Conservation (phyloP, 257 asterid genomes). For the Gardenia jasminoides region DNA sequence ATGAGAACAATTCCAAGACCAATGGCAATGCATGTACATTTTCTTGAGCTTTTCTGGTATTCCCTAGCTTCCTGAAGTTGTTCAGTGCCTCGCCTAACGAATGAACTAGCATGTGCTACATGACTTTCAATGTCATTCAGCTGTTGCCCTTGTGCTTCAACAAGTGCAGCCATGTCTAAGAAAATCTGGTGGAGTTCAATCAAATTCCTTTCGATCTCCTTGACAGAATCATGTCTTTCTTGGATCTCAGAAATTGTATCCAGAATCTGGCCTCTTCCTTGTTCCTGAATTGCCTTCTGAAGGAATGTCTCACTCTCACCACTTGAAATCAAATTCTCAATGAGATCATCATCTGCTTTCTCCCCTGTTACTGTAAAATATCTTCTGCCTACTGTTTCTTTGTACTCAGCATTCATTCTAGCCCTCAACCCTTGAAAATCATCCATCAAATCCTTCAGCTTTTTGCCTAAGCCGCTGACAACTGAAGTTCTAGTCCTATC, state of each 20-base stretch:
- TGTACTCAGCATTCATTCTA: conserved; percentile 40
- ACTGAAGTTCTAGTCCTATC: conserved; percentile 49
- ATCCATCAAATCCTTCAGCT: conserved; percentile 41
- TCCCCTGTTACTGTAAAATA: conserved; percentile 46
- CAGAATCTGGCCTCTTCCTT: conserved; percentile 44
- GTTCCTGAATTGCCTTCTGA: conserved; percentile 49
- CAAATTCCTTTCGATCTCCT: conserved; percentile 44
- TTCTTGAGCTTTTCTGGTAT: conserved; percentile 35
- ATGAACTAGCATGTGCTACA: conserved; percentile 44
- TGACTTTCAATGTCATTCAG: conserved; percentile 43
- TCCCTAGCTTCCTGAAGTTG: conserved; percentile 40
- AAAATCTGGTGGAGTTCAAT: conserved; percentile 42
- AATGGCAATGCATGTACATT: conserved; percentile 37
- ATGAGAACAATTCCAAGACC: conserved; percentile 25
- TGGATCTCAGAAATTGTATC: conserved; percentile 47
- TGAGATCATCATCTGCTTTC: conserved; percentile 31
- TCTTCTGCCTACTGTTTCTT: conserved; percentile 43
- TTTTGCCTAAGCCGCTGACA: conserved; percentile 46
- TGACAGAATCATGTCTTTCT: conserved; percentile 46
- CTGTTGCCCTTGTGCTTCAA: conserved; percentile 48
- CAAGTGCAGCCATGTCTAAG: conserved; percentile 48
- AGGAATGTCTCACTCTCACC: conserved; percentile 47
- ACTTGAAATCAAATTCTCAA: conserved; percentile 44
- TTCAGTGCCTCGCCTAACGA: conserved; percentile 38
- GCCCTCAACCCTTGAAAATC: conserved; percentile 38